Conservation (phyloP, 2,329 filamentous ascomycete species). For the Blastomyces emzantsi region DNA sequence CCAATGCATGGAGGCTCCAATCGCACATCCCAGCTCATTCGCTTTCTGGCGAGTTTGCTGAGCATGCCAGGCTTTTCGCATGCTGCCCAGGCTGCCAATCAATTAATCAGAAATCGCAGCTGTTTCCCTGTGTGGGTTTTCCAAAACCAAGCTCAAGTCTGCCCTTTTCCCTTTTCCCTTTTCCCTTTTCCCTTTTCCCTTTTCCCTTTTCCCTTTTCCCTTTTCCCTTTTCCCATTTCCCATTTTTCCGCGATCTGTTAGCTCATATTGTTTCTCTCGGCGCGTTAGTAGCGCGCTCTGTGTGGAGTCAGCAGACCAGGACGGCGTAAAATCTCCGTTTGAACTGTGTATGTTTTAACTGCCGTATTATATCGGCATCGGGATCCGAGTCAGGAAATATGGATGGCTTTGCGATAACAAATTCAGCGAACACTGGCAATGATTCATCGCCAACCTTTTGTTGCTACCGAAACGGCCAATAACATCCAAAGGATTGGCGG, state of each 20-base stretch:
- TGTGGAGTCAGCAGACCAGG: not conserved
- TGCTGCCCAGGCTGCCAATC: not conserved
- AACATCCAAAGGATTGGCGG: not conserved
- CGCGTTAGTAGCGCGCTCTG: too few species aligned
- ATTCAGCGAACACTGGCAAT: not conserved
- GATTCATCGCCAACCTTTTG: not conserved
- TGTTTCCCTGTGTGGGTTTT: not conserved
- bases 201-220: too few species aligned
- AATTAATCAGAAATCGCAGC: not conserved
- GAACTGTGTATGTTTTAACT: not conserved
- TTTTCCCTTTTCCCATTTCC: too few species aligned
- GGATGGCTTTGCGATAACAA: not conserved
- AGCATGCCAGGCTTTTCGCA: not conserved
- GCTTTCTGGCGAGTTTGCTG: not conserved
- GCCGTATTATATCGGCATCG: not conserved
- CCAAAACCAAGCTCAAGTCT: not conserved
- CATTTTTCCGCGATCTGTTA: not conserved
- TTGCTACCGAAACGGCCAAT: conserved; percentile 2
- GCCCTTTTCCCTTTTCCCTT: too few species aligned
- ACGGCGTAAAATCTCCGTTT: not conserved
- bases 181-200: too few species aligned
- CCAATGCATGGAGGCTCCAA: conserved; percentile 7
- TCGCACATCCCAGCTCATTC: not conserved
- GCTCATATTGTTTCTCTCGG: not conserved
- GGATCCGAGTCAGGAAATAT: not conserved